phyloP scores from a whole-genome alignment of 2,329 filamentous ascomycete species.

The Claviceps pusilla region DNA sequence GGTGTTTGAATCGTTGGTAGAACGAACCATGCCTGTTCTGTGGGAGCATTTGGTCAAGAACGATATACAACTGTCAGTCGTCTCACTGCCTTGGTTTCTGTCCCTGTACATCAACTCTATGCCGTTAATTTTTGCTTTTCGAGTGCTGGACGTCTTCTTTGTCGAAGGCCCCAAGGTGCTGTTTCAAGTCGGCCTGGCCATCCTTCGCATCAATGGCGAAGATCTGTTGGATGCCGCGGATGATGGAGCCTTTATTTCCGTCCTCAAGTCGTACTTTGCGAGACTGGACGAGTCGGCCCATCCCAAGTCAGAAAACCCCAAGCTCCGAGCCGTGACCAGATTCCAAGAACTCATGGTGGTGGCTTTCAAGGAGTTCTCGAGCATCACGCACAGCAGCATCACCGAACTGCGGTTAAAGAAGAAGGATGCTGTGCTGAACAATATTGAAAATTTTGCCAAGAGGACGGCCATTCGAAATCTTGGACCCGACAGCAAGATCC shows the following conservation, averaged over 20 bases:
- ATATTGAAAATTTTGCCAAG: conserved; percentile 95
- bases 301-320: conserved; percentile 87
- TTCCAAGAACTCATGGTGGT: conserved; percentile 99
- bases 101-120: conserved; percentile 99
- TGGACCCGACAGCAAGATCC: conserved; percentile 84
- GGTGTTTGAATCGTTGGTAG: conserved; percentile 94
- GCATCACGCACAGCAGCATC: conserved; percentile 85
- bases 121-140: conserved; percentile 93
- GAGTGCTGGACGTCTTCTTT: conserved; percentile 95
- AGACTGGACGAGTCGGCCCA: conserved; percentile 90
- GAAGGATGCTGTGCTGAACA: conserved; percentile 85
- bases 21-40: conserved; percentile 94
- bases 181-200: conserved; percentile 94
- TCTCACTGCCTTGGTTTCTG: conserved; percentile 93
- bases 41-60: conserved; percentile 97
- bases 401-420: conserved; percentile 80
- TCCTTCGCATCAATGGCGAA: conserved; percentile 90
- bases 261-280: conserved; percentile 88
- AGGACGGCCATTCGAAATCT: conserved; percentile 91
- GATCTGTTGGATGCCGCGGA: conserved; percentile 85
- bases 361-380: conserved; percentile 94
- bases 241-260: conserved; percentile 91
- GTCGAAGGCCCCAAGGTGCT: conserved; percentile 93
- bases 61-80: conserved; percentile 92
- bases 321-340: conserved; percentile 79